Evolutionary conservation across 768 basidiomycete genomes (phyloP), one percentile per base, ranked within the genome.

Genomic region (Tulasnella sp.): DNA sequence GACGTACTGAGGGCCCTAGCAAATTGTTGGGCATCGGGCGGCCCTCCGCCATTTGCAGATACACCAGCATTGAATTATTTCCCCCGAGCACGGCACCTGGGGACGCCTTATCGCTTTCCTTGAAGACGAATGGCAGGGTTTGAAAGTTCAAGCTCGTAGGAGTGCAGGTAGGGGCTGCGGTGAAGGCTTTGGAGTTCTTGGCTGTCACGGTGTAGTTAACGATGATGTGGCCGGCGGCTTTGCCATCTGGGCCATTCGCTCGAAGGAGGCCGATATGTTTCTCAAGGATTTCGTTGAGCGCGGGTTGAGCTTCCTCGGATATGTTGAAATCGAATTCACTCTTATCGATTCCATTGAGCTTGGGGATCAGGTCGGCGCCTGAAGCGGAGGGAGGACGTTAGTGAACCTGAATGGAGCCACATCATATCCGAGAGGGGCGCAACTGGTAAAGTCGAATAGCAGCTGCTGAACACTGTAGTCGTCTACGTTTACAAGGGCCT

Each of bases 371-470:
- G 6, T 48, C 51, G 51, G 51, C 51, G 51, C 20, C 51, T 51
- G 23, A 13, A 13, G 23, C 3, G 10, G 5, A 23, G 23, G 20
- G 16, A 6, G 1, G 11, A 51, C 11, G 7, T n/a, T 7, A 51
- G 51, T 20, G n/a, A n/a, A 51, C 35, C 2, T 35, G 5, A 20
- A 48, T 40, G 40, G 11, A 40, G 40, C 40, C 1, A 51, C n/a
- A 2, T n/a, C 51, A 0, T 10, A 20, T 5, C 51, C 1, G 51
- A 51, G 6, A 4, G n/a, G 20, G 70, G 32, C 18, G 32, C 40
- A 35, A 70, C 70, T 42, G 18, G 70, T 70, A 26, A 70, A 70
- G 70, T 42, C 70, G n/a, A 70, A 35, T n/a, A 37, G 70, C 18
- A 70, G 29, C 15, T 32, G 69, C 13, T 70, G 16, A n/a, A 70